Evolutionary conservation across 495 filamentous ascomycete species (phyloP).

Genomic region (Aspergillus leporis): DNA sequence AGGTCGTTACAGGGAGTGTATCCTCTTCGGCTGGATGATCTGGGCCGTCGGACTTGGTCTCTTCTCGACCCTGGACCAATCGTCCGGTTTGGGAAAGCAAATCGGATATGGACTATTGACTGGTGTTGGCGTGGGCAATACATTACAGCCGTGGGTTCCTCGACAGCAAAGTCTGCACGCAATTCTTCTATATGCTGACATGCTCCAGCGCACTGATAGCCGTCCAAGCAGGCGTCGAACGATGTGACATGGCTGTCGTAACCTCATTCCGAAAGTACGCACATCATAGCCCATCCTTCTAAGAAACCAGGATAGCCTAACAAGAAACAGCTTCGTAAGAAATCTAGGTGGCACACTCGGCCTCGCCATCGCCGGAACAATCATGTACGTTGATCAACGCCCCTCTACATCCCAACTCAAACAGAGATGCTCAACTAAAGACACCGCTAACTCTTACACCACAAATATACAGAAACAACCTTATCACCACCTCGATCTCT

Average conservation of each 20-base stretch:
- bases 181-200: constrained; percentile 3
- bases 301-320: constrained; percentile 10
- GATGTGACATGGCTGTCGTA: constrained; percentile 56
- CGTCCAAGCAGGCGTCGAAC: constrained; percentile 52
- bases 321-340: constrained; percentile 45
- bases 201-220: constrained; percentile 42
- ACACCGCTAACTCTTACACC: not conserved
- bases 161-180: not conserved
- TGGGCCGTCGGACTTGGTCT: constrained; percentile 56
- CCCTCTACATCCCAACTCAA: not conserved
- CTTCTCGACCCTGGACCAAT: constrained; percentile 52
- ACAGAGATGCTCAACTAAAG: constrained; percentile 2
- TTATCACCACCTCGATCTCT: constrained; percentile 37
- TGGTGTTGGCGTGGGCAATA: constrained; percentile 54
- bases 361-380: constrained; percentile 52
- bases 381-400: constrained; percentile 41
- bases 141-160: constrained; percentile 48
- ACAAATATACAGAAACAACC: constrained; percentile 40
- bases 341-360: constrained; percentile 56
- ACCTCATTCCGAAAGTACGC: constrained; percentile 55
- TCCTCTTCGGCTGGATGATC: constrained; percentile 51
- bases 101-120: constrained; percentile 54
- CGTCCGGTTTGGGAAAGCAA: constrained; percentile 51
- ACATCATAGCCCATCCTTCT: not conserved
- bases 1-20: constrained; percentile 54